Evolutionary conservation across 805 yeast genomes (phyloP), one percentile per base, ranked within the genome.

Genomic region (Yarrowia deformans): DNA sequence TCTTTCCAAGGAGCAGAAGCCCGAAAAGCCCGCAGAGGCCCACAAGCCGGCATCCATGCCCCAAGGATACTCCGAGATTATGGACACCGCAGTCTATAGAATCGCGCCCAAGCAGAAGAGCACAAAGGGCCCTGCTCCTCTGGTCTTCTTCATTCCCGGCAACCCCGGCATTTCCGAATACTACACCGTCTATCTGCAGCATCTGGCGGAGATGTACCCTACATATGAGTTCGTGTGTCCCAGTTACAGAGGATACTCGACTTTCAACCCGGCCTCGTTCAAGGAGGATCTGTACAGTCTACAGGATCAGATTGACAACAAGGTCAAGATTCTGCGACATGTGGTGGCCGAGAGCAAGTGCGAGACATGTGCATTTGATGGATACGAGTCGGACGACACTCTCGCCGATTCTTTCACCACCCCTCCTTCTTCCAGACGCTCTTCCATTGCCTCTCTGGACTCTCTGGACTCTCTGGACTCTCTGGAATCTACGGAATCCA

Each of bases 121-220:
- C n/a, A 2, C 52, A 4, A 37, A 40, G 46, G 56, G 56, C 1
- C 68, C 68, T 23, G 69, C 69, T 13, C 84, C 81, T 12, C 72
- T 90, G 39, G 75, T 89, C 55, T 82, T 87, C 6, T 82, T 89
- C 71, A 81, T 90, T 7, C 94, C 95, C 0, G 95, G 95, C 0
- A 90, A 90, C 72, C 95, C 95, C 0, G 95, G 94, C 0, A 77
- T 90, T 35, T 81, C 87, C 50, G 87, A 87, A 71, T 90, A 84
- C 77, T 90, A 90, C 76, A 80, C 80, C 19, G 84, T 84, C 3
- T 88, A 87, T 73, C 75, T 90, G 37, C 76, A 79, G 13, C 72
- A 76, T 32, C 71, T 87, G 68, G 84, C 84, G 69, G 74, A 75
- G 32, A 73, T 72, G 42, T 74, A 79, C 66, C 86, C 87, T 2